Conservation (phyloP, 192 early-diverging fungal genomes). For the Coemansia umbellata region DNA sequence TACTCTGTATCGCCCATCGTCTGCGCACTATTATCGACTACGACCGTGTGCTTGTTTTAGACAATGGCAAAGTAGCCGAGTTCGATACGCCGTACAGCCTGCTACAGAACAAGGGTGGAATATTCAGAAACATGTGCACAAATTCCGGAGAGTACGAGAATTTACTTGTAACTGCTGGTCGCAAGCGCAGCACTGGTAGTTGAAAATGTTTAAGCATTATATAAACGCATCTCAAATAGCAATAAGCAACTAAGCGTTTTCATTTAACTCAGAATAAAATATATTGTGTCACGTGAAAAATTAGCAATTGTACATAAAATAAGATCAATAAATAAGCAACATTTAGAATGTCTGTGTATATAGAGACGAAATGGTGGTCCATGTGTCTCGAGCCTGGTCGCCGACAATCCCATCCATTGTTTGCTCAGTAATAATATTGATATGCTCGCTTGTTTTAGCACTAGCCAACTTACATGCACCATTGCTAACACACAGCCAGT, state of each 20-base stretch:
- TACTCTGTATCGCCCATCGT: slow-evolving; percentile 91
- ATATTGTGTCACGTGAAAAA: too few species aligned
- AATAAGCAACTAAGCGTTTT: too few species aligned
- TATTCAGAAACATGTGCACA: slow-evolving; percentile 77
- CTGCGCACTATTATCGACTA: slow-evolving; percentile 80
- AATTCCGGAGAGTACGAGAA: slow-evolving; percentile 71
- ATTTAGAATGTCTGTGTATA: slow-evolving; percentile 14
- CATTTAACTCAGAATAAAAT: too few species aligned
- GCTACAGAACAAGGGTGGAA: slow-evolving; percentile 55
- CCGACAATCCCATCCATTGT: slow-evolving; percentile 47
- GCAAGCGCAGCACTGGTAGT: too few species aligned
- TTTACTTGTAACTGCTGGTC: slow-evolving; percentile 1
- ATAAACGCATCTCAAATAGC: too few species aligned
- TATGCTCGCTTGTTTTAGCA: slow-evolving; percentile 6
- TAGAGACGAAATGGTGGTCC: slow-evolving; percentile 29
- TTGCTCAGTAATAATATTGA: slow-evolving; percentile 14
- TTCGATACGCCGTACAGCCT: slow-evolving; percentile 74
- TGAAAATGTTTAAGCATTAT: too few species aligned
- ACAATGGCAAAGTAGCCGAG: slow-evolving; percentile 75
- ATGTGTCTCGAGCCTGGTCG: slow-evolving; percentile 41
- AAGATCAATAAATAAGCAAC: too few species aligned
- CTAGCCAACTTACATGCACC: slow-evolving; percentile 25
- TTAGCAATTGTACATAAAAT: too few species aligned
- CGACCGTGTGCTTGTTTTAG: slow-evolving; percentile 82
- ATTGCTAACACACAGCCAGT: slow-evolving; percentile 42